phyloP scores from a whole-genome alignment of 495 filamentous ascomycete species.

The Penicillium riverlandense region DNA sequence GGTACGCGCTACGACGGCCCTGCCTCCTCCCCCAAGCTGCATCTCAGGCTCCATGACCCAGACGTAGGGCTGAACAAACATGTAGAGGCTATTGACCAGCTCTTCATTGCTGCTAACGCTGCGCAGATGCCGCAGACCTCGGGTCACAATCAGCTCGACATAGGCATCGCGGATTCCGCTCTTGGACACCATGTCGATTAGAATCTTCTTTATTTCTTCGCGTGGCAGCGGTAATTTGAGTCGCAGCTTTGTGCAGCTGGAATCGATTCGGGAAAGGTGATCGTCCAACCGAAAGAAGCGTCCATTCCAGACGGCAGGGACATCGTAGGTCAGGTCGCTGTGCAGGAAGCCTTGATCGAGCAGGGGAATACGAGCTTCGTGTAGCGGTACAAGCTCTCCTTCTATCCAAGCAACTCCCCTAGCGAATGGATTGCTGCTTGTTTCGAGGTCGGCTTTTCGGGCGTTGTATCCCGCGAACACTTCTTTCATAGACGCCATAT shows the following conservation, averaged over 20 bases:
- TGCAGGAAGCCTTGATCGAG: conserved; percentile 36
- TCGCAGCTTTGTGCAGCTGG: conserved; percentile 28
- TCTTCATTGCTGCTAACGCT: conserved; percentile 20
- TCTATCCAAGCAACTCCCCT: conserved; percentile 30
- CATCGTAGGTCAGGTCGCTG: conserved; percentile 36
- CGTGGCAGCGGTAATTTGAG: conserved; percentile 24
- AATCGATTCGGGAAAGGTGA: conserved; percentile 25
- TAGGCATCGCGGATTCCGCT: conserved; percentile 33
- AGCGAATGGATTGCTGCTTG: conserved; percentile 23
- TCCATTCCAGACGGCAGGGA: conserved; percentile 34
- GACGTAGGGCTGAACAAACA: conserved; percentile 29
- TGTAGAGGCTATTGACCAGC: conserved; percentile 27
- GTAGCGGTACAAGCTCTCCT: conserved; percentile 20
- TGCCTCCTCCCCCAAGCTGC: conserved; percentile 29
- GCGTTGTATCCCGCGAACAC: conserved; percentile 21
- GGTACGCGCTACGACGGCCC: conserved; percentile 30
- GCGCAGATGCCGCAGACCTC: conserved; percentile 19
- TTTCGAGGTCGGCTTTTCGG: conserved; percentile 15
- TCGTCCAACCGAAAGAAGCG: conserved; percentile 32
- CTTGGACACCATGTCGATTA: conserved; percentile 27
- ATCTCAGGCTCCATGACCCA: conserved; percentile 34
- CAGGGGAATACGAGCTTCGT: conserved; percentile 29
- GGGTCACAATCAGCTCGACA: conserved; percentile 35
- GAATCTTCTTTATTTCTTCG: conserved; percentile 22
- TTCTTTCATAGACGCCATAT: conserved; percentile 24